Conservation (phyloP, 192 early-diverging fungal species). For the Paraglomus brasilianum region DNA sequence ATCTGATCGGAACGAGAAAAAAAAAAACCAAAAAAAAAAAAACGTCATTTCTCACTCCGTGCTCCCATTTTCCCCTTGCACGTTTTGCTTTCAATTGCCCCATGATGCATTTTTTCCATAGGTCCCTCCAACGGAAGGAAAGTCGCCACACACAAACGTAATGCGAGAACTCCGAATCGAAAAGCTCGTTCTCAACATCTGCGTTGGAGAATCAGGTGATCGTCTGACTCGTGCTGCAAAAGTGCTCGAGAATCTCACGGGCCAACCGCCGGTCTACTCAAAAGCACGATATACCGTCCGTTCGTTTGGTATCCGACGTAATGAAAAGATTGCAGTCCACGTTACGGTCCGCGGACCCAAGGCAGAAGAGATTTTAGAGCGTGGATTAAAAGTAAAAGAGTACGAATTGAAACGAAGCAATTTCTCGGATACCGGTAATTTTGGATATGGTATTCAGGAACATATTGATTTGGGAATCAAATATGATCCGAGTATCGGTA, state of each 20-base stretch:
- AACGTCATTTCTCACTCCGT: too few relatives aligned
- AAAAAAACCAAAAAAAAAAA: not conserved
- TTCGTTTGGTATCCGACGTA: slow-evolving; percentile 99
- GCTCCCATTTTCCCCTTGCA: not conserved
- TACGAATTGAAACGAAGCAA: slow-evolving; percentile 94
- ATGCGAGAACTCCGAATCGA: slow-evolving; percentile 98
- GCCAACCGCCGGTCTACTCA: slow-evolving; percentile 98
- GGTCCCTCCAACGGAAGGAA: not conserved
- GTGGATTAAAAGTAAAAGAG: slow-evolving; percentile 99
- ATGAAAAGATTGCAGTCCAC: slow-evolving; percentile 99
- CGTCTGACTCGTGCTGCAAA: slow-evolving; percentile 99
- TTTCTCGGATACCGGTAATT: slow-evolving; percentile 99
- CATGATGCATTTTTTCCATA: not conserved
- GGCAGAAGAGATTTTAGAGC: slow-evolving; percentile 95
- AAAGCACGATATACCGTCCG: slow-evolving; percentile 99
- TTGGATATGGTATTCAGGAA: slow-evolving; percentile 99
- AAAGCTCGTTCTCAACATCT: slow-evolving; percentile 99
- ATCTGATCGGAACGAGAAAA: not conserved
- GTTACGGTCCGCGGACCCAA: slow-evolving; percentile 92
- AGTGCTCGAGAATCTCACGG: slow-evolving; percentile 99
- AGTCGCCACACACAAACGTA: slow-evolving; percentile 63
- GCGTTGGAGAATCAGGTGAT: slow-evolving; percentile 99
- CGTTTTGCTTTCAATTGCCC: not conserved
- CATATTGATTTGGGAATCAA: slow-evolving; percentile 99
- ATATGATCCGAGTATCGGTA: slow-evolving; percentile 99